A percentile compares a stretch with the other conserved stretches of the same genome.
phyloP scores from a whole-genome alignment of 1,284 basidiomycete species.

The Trichosporon ovoides region DNA sequence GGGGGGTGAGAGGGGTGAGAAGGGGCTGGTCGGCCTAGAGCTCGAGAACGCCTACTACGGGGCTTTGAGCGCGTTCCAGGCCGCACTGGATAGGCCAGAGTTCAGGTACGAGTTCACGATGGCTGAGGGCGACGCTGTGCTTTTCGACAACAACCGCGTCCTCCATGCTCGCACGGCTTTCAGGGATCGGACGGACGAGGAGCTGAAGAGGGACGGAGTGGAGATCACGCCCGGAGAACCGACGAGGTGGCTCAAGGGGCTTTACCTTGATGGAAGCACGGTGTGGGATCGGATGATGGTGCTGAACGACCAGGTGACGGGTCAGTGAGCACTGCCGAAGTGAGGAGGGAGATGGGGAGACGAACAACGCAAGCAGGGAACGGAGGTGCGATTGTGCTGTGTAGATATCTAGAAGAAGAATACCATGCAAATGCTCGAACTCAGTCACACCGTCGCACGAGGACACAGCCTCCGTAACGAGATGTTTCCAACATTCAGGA shows the following conservation, averaged over 20 bases:
- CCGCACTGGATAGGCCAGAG: constrained; percentile 57
- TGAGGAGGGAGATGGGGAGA: too few species aligned
- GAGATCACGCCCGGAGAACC: constrained; percentile 52
- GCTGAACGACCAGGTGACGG: constrained; percentile 20
- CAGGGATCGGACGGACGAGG: constrained; percentile 47
- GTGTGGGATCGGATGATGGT: constrained; percentile 56
- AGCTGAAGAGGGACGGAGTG: constrained; percentile 27
- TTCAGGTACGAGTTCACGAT: constrained; percentile 65
- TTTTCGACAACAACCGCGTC: constrained; percentile 92
- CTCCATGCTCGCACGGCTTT: constrained; percentile 85
- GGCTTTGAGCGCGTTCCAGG: constrained; percentile 63
- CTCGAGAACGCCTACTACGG: constrained; percentile 56
- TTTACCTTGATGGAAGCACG: constrained; percentile 75
- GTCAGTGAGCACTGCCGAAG: not conserved
- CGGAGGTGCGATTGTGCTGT: too few species aligned
- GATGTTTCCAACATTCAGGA: too few species aligned
- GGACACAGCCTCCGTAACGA: too few species aligned
- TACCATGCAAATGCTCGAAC: too few species aligned
- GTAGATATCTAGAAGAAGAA: too few species aligned
- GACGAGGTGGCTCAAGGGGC: constrained; percentile 76
- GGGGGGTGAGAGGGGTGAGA: too few species aligned
- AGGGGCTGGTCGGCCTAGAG: too few species aligned
- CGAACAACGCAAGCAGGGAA: too few species aligned
- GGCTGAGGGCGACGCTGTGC: constrained; percentile 74
- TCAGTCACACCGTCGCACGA: too few species aligned